Evolutionary conservation across 2,329 filamentous ascomycete genomes (phyloP).

Genomic region (Lizonia empirigonia): DNA sequence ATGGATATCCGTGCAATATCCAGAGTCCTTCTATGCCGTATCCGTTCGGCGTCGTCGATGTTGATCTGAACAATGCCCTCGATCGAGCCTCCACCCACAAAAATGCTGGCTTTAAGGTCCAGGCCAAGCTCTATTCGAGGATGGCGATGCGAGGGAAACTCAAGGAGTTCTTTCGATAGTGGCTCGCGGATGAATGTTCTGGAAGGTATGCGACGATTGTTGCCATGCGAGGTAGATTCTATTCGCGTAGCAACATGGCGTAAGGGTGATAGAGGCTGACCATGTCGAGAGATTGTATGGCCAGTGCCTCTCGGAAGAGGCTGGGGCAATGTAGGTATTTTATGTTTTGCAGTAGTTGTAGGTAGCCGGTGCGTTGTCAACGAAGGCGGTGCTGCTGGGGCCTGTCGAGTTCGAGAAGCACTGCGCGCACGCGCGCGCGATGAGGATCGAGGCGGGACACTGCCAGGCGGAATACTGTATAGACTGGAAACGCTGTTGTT

Average conservation of each 20-base stretch:
- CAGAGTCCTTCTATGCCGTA: slow-evolving; percentile 52
- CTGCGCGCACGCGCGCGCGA: slow-evolving; percentile 45
- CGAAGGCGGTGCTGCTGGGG: slow-evolving; percentile 23
- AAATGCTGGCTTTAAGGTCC: slow-evolving; percentile 58
- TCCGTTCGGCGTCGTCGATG: slow-evolving; percentile 55
- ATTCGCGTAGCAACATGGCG: slow-evolving; percentile 50
- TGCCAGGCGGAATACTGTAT: slow-evolving; percentile 54
- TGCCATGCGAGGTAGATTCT: slow-evolving; percentile 52
- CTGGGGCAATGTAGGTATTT: slow-evolving; percentile 26
- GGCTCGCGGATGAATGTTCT: slow-evolving; percentile 57
- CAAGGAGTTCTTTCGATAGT: slow-evolving; percentile 56
- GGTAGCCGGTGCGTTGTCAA: slow-evolving; percentile 24
- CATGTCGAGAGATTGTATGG: slow-evolving; percentile 52
- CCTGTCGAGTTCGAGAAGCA: slow-evolving; percentile 29
- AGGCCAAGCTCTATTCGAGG: slow-evolving; percentile 56
- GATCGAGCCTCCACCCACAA: slow-evolving; percentile 61
- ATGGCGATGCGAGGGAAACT: slow-evolving; percentile 56
- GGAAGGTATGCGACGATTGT: slow-evolving; percentile 52
- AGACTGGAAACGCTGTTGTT: slow-evolving; percentile 51
- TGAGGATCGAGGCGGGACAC: slow-evolving; percentile 54
- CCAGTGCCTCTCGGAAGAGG: slow-evolving; percentile 35
- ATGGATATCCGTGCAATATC: slow-evolving; percentile 57
- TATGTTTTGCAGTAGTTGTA: slow-evolving; percentile 20
- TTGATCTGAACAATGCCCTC: slow-evolving; percentile 58
- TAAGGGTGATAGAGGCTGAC: slow-evolving; percentile 50